phyloP scores from a whole-genome alignment of 768 basidiomycete genomes.

The Tubosaeta sp. region DNA sequence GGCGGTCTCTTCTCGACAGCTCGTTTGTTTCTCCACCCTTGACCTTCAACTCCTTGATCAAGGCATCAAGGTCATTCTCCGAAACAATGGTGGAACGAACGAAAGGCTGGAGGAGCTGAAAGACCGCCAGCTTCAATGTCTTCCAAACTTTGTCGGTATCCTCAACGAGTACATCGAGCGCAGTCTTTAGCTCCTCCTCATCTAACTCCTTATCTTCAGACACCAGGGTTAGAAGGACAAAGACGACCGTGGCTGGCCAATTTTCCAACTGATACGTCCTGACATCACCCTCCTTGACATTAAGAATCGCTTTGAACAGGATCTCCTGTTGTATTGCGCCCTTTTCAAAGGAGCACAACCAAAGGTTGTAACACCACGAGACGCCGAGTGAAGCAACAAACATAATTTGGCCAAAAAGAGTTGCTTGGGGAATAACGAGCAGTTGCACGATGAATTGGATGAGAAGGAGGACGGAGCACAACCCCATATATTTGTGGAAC shows the following conservation, averaged over 20 bases:
- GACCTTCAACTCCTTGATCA: too few species aligned
- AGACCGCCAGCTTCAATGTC: too few species aligned
- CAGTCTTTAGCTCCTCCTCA: too few species aligned
- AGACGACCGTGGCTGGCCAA: conserved; percentile 11
- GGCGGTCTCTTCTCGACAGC: too few species aligned
- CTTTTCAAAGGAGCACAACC: conserved; percentile 32
- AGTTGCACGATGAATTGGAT: conserved; percentile 28
- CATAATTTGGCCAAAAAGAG: conserved; percentile 13
- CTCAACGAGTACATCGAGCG: too few species aligned
- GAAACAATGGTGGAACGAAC: too few species aligned
- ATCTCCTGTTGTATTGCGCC: conserved; percentile 9
- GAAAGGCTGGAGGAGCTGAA: too few species aligned
- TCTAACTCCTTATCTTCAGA: too few species aligned
- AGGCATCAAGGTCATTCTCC: too few species aligned
- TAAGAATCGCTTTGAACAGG: background rate
- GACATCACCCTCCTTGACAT: background rate
- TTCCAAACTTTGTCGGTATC: too few species aligned
- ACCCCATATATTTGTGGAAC: conserved; percentile 14
- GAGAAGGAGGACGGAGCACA: conserved; percentile 26
- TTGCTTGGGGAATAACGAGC: conserved; percentile 12
- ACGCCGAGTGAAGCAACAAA: conserved; percentile 17
- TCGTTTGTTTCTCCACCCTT: too few species aligned
- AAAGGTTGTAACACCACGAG: conserved; percentile 31
- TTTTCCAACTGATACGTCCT: background rate
- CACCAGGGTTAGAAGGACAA: conserved; percentile 11